phyloP scores from a whole-genome alignment of 106 monocot genomes.

The Platanthera zijinensis region DNA sequence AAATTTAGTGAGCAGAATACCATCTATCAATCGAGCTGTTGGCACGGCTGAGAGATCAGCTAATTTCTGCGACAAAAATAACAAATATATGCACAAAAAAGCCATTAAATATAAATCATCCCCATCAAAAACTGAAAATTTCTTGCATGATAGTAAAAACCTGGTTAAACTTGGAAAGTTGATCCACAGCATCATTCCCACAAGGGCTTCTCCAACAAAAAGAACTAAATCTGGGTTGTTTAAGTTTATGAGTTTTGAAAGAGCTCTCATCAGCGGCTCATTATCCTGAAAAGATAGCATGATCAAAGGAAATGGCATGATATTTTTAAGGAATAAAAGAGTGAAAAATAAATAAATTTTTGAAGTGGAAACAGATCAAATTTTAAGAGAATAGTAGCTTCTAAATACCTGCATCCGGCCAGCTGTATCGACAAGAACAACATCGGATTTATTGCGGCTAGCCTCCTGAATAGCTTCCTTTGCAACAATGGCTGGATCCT shows the following conservation, averaged over 20 bases:
- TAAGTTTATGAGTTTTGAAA: slow-evolving; percentile 96
- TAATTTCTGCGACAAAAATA: slow-evolving; percentile 57
- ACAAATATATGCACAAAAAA: background rate
- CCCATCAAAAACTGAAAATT: background rate
- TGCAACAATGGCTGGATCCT: slow-evolving; percentile 95
- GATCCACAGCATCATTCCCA: slow-evolving; percentile 98
- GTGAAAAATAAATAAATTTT: background rate
- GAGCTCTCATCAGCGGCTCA: slow-evolving; percentile 94
- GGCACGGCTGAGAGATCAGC: slow-evolving; percentile 63
- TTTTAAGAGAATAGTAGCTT: background rate
- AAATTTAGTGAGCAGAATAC: slow-evolving; percentile 96
- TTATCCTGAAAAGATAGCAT: slow-evolving; percentile 60
- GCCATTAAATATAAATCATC: background rate
- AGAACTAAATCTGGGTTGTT: slow-evolving; percentile 92
- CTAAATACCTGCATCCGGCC: slow-evolving; percentile 85
- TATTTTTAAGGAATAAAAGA: background rate
- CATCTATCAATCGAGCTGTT: slow-evolving; percentile 89
- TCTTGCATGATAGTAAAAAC: slow-evolving; percentile 27
- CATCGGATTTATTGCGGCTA: slow-evolving; percentile 69
- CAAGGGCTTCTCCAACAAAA: slow-evolving; percentile 95
- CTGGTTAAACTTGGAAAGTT: slow-evolving; percentile 91
- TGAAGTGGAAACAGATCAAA: background rate
- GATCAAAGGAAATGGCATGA: background rate
- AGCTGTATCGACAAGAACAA: slow-evolving; percentile 98
- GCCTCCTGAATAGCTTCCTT: slow-evolving; percentile 96